phyloP scores from a whole-genome alignment of 345 rosid genomes.

The Citrus maxima region DNA sequence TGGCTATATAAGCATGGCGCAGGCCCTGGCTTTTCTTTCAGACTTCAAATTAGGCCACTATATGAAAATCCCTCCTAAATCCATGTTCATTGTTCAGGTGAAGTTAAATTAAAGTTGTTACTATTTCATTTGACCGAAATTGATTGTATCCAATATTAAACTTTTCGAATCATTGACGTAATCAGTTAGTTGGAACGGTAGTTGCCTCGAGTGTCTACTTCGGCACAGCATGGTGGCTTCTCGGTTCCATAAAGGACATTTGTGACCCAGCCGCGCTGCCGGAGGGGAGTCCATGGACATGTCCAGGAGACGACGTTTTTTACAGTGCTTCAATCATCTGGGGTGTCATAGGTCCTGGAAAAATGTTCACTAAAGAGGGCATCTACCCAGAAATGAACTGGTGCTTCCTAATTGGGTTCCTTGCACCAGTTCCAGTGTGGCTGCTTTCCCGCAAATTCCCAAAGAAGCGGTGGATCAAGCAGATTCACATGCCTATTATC shows the following conservation, averaged over 20 bases:
- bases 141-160: not conserved
- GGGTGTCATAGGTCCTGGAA: conserved; percentile 47
- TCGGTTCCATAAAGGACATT: conserved; percentile 37
- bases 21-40: conserved; percentile 38
- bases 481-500: conserved; percentile 60
- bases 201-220: conserved; percentile 41
- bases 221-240: conserved; percentile 52
- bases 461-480: conserved; percentile 30
- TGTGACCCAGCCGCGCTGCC: conserved; percentile 33
- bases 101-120: not conserved
- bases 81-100: conserved; percentile 61
- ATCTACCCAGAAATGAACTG: conserved; percentile 45
- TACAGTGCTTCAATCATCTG: conserved; percentile 60
- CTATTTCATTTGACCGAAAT: too few species aligned
- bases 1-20: conserved; percentile 43
- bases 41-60: conserved; percentile 58
- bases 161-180: not conserved
- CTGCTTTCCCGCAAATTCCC: conserved; percentile 32
- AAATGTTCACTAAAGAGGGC: conserved; percentile 45
- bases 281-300: conserved; percentile 56
- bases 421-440: conserved; percentile 45
- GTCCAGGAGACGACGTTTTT: conserved; percentile 43
- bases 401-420: conserved; percentile 46
- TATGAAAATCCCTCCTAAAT: conserved; percentile 58
- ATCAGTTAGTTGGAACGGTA: conserved; percentile 43